Base-by-base conservation (phyloP, 2,329 filamentous ascomycete genomes). In the Blumeria hordei region DNA sequence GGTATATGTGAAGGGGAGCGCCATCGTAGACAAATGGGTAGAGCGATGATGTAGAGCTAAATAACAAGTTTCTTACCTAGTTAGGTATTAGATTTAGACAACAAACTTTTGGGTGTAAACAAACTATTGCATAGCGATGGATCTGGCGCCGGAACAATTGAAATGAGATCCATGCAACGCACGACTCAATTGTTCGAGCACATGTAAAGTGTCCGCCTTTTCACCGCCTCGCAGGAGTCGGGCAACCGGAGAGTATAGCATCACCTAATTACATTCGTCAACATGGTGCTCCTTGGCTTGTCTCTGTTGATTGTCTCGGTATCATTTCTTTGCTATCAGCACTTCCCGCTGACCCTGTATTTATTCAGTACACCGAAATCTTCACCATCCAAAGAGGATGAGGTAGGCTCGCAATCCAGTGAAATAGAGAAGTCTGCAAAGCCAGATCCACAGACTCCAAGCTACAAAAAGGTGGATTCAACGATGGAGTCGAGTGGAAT, bases 241-340 rank as follows among this genome's bases (percentile, higher is more conserved):
- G 21, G 21, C 21, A 28, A 28, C 21, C 21, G 21, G 21, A 28
- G 2, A 28, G 21, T 28, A 28, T 28, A 28, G 4, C 21, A 28
- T 28, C 21, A 28, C 21, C 21, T 28, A 28, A 28, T 21, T 47
- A 28, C 14, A 5, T 16, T 16, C 10, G 21, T 21, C 21, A 56
- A 32, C 49, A 80, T 80, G 76, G 74, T 70, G 59, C 65, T 78
- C 61, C 61, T 81, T 58, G 78, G 76, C 59, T 66, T 81, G 59
- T 78, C 78, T n/a, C 69, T 83, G 59, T 70, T 82, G 61, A 65
- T 82, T 59, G 78, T 74, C 45, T 78, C 78, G 0, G 67, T 81
- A 55, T 71, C 80, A 49, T 75, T 74, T 62, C 66, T 81, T 59
- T 67, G 74, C 61, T 69, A 80, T 58, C 71, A 72, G 43, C 73